Percentiles rank a stretch among this genome's conserved stretches.
Evolutionary conservation across 495 filamentous ascomycete species (phyloP).

Genomic region (Penicillium cinerascens): DNA sequence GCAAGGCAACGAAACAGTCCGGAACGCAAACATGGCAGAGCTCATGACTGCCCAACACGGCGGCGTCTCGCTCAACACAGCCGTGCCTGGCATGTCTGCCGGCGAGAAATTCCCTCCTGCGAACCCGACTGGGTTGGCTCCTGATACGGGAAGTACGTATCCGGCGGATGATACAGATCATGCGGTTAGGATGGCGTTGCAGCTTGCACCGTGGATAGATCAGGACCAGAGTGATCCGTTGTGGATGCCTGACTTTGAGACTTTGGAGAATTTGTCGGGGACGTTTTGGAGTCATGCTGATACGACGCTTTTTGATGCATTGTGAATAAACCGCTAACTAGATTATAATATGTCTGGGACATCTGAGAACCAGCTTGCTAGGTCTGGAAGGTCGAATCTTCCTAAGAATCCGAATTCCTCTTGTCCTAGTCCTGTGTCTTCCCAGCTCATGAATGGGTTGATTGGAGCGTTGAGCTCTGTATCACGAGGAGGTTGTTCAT

Average conservation of each 20-base stretch:
- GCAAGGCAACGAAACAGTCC: constrained; percentile 36
- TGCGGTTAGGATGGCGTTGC: constrained; percentile 44
- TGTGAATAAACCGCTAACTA: too few relatives aligned
- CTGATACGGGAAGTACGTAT: constrained; percentile 11
- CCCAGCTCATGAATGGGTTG: constrained; percentile 21
- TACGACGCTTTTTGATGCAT: constrained; percentile 32
- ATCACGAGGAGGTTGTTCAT: neutral
- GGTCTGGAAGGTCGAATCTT: constrained; percentile 30
- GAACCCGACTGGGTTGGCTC: constrained; percentile 13
- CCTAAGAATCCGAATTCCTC: constrained; percentile 32
- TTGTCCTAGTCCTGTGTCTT: constrained; percentile 21
- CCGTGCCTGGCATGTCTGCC: constrained; percentile 11
- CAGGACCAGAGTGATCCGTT: constrained; percentile 38
- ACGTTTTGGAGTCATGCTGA: constrained; percentile 34
- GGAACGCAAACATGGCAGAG: constrained; percentile 39
- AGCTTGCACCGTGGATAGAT: constrained; percentile 47
- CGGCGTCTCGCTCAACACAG: constrained; percentile 7
- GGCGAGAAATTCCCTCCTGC: constrained; percentile 14
- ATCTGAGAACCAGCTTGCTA: constrained; percentile 37
- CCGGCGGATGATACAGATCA: constrained; percentile 24
- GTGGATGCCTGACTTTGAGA: constrained; percentile 50
- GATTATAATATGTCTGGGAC: constrained; percentile 20
- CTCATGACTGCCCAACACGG: constrained; percentile 41
- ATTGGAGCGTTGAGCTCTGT: constrained; percentile 3
- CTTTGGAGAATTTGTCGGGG: constrained; percentile 39